Evolutionary conservation across 768 basidiomycete genomes (phyloP), one percentile per base, ranked within the genome.

Genomic region (Gelatoporia subvermispora): DNA sequence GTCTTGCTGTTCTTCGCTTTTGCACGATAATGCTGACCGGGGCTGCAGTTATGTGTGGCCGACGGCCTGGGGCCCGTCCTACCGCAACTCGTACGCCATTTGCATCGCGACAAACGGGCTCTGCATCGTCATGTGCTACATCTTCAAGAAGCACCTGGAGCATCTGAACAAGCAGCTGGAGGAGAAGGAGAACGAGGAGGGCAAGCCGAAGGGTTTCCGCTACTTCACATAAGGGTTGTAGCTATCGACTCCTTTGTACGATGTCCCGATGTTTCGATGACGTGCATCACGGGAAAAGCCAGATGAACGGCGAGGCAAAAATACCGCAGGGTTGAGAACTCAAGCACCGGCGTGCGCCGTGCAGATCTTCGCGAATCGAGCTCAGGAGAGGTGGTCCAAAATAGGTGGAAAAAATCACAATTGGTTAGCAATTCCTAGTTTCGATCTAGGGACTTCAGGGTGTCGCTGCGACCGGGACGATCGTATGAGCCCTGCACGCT

Each of bases 41-140:
- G n/a, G 20, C 75, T 72, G 23, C 7, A 81, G 80, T 18, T 85
- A 85, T 57, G 67, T 79, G 21, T 90, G 85, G 83, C 85, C 83
- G 4, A 66, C 63, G 24, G 53, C 66, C 8, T 90, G 85, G 85
- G 86, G 84, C 2, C 85, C 83, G 5, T 77, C 77, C 0, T 93
- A 93, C 63, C 68, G 67, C 15, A 72, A 76, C 34, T 87, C 86
- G 0, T 93, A 82, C 65, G 77, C 74, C 16, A 62, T 62, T 28
- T 60, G 59, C 47, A 62, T 59, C 18, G 51, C 63, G 62, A 50
- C 58, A 56, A 54, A 60, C 59, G 62, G 62, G 1, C 59, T 55
- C 21, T 47, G 53, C 16, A 68, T 68, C 47, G 60, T 70, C 40
- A 61, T 70, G 60, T 64, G 68, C 42, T 65, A 58, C 37, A 41